These are phyloP conservation scores for Candida ficus DNA, from an alignment of 805 yeast species.

Conservation along the genomic window DNA sequence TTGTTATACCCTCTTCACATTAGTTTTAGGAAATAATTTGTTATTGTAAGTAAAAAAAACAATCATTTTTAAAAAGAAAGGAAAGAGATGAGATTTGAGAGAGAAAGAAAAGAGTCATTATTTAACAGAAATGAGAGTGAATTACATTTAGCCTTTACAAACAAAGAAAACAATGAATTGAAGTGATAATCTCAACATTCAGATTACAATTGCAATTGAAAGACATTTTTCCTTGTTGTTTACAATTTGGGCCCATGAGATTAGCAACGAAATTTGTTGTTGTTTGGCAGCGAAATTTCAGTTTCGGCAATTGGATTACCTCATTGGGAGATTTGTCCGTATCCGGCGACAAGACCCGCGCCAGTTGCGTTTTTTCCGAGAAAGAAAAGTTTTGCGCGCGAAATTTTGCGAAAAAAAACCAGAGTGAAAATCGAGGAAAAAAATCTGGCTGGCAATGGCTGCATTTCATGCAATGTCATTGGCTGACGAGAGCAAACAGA, in stretches of 20 bases:
- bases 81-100: not conserved
- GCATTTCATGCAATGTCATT: not conserved
- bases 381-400: not conserved
- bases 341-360: not conserved
- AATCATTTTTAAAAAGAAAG: too few relatives aligned
- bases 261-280: not conserved
- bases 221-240: not conserved
- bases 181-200: too few relatives aligned
- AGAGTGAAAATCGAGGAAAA: not conserved
- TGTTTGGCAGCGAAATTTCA: not conserved
- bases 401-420: not conserved
- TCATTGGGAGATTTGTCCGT: not conserved
- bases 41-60: constrained; percentile 9
- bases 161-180: too few relatives aligned
- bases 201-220: not conserved
- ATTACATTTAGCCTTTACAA: too few relatives aligned
- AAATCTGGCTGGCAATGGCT: constrained; percentile 1
- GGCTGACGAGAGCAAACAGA: not conserved
- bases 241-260: not conserved
- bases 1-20: constrained; percentile 7
- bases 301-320: not conserved
- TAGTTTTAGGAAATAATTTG: constrained; percentile 8
- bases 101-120: not conserved
- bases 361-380: constrained; percentile 4
- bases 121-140: too few relatives aligned